Evolutionary conservation across 495 filamentous ascomycete species (phyloP).

Genomic region (Trichocladium uniseriatum): DNA sequence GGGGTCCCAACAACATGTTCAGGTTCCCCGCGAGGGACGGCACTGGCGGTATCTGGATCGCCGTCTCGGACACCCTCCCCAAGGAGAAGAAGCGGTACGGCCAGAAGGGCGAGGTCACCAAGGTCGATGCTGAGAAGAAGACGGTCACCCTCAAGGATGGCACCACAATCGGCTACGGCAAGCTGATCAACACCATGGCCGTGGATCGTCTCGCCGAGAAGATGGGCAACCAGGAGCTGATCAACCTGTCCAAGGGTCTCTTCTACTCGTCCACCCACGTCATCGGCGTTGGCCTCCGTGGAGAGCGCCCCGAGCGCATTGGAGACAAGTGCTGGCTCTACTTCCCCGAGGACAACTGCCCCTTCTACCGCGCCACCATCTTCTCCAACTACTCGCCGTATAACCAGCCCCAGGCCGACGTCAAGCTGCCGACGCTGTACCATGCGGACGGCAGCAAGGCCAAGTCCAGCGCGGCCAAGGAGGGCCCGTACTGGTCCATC

Average conservation of each 20-base stretch:
- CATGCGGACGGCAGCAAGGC: slow-evolving; percentile 79
- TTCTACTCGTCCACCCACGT: slow-evolving; percentile 98
- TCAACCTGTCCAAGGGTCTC: slow-evolving; percentile 77
- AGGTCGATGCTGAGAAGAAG: slow-evolving; percentile 77
- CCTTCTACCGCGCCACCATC: slow-evolving; percentile 99
- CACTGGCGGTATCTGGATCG: slow-evolving; percentile 98
- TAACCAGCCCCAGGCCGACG: slow-evolving; percentile 80
- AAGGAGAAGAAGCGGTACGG: slow-evolving; percentile 87
- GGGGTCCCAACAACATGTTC: slow-evolving; percentile 98
- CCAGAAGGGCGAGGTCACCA: slow-evolving; percentile 70
- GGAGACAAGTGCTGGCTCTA: slow-evolving; percentile 99
- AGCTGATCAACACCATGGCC: slow-evolving; percentile 92
- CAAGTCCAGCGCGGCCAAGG: slow-evolving; percentile 53
- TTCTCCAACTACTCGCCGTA: slow-evolving; percentile 99
- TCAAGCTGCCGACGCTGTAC: slow-evolving; percentile 79
- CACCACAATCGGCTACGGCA: slow-evolving; percentile 83
- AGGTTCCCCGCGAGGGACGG: slow-evolving; percentile 92
- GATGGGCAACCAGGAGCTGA: slow-evolving; percentile 78
- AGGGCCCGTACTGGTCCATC: slow-evolving; percentile 98
- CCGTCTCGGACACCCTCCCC: slow-evolving; percentile 87
- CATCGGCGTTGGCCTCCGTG: slow-evolving; percentile 90
- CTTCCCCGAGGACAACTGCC: slow-evolving; percentile 98
- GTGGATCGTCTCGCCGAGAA: slow-evolving; percentile 81
- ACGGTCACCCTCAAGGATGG: slow-evolving; percentile 74
- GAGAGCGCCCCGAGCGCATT: slow-evolving; percentile 85